Evolutionary conservation across 495 filamentous ascomycete species (phyloP).

Genomic region (Talaromyces trachyspermus): DNA sequence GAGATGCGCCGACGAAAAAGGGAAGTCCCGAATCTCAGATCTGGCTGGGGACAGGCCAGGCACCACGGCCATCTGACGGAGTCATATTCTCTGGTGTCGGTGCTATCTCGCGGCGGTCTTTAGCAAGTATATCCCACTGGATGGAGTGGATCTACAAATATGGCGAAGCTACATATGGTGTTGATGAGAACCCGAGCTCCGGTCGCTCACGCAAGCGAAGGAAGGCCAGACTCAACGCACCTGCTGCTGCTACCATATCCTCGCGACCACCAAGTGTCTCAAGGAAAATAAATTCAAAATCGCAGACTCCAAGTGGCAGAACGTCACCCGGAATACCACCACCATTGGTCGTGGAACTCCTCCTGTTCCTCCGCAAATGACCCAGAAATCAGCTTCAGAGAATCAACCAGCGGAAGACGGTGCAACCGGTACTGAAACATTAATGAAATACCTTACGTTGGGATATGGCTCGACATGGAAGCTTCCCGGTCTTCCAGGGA

Average conservation of each 20-base stretch:
- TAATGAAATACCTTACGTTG: conserved; percentile 54
- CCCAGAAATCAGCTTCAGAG: conserved; percentile 11
- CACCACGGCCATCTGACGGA: conserved; percentile 66
- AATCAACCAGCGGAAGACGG: conserved; percentile 4
- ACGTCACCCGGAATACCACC: conserved; percentile 38
- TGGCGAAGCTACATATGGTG: conserved; percentile 73
- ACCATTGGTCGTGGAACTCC: conserved; percentile 29
- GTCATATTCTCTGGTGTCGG: conserved; percentile 76
- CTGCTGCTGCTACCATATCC: not conserved
- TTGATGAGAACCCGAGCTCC: conserved; percentile 62
- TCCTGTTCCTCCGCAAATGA: no score
- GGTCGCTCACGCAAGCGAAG: conserved; percentile 38
- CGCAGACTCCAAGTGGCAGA: conserved; percentile 17
- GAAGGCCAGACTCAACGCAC: conserved; percentile 16
- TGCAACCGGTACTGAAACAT: conserved; percentile 31
- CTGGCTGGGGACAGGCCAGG: conserved; percentile 62
- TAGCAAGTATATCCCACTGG: conserved; percentile 68
- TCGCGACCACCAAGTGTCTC: not conserved
- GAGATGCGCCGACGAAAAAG: conserved; percentile 32
- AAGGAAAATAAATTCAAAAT: conserved; percentile 7
- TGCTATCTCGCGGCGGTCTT: conserved; percentile 53
- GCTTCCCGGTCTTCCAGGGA: not conserved
- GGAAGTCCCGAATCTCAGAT: conserved; percentile 12
- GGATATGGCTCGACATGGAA: conserved; percentile 57
- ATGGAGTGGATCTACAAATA: conserved; percentile 74